Conservation (phyloP, 805 yeast genomes). For the Kodamaea hsintzibuensis region DNA sequence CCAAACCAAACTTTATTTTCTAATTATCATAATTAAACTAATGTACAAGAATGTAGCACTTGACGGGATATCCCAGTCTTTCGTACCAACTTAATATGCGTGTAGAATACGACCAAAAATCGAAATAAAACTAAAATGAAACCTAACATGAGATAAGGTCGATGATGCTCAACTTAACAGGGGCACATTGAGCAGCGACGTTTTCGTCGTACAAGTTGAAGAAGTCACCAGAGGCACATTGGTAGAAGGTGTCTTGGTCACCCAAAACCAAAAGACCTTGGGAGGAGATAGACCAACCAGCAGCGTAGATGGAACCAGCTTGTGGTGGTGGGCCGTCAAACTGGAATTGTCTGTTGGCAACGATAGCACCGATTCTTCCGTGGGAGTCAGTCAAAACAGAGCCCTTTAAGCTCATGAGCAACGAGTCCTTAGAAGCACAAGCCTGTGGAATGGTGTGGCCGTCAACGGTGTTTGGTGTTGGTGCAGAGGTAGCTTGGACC, state of each 20-base stretch:
- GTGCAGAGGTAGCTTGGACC: conserved; percentile 22
- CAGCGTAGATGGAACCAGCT: conserved; percentile 40
- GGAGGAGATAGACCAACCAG: conserved; percentile 38
- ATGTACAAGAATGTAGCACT: conserved; percentile 1
- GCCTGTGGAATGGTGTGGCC: conserved; percentile 31
- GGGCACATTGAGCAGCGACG: conserved; percentile 60
- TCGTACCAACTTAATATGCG: background rate
- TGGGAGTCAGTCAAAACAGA: conserved; percentile 55
- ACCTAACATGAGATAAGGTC: conserved; percentile 14
- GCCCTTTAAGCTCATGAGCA: conserved; percentile 54
- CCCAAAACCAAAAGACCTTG: conserved; percentile 61
- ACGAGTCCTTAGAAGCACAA: conserved; percentile 31
- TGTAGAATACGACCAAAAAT: conserved; percentile 3
- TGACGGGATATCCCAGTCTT: background rate
- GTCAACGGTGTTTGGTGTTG: conserved; percentile 23
- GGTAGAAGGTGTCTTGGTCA: conserved; percentile 60
- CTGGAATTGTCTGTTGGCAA: conserved; percentile 80
- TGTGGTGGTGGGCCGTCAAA: conserved; percentile 83
- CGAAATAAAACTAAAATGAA: background rate
- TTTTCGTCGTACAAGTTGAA: conserved; percentile 74
- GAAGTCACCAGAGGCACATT: conserved; percentile 74
- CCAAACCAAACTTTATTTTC: conserved; percentile 2
- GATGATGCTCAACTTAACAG: conserved; percentile 15
- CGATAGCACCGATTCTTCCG: conserved; percentile 77
- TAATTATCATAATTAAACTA: conserved; percentile 1